Base-by-base conservation (phyloP, 2,329 filamentous ascomycete genomes). In the Aspergillus versicolor region DNA sequence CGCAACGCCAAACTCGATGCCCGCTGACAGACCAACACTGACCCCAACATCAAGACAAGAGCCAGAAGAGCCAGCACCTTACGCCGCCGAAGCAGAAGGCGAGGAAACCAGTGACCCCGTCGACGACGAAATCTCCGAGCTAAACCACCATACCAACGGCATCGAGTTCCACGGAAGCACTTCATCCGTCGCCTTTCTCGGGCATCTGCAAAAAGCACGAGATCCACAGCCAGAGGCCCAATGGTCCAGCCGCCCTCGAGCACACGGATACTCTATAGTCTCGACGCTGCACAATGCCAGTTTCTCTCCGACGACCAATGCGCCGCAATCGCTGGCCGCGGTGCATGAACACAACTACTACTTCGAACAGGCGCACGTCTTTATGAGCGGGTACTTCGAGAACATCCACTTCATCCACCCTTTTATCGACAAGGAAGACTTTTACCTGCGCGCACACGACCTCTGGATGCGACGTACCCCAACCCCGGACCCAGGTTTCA, bases 101-200 rank as follows among this genome's bases (percentile, higher is more conserved):
- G 64, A 67, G 3, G 64, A 65, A n/a, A 63, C 65, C 0, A 58
- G 63, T 1, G 71, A 71, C 8, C 65, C 64, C 21, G 57, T 57
- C 19, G 70, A 61, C 48, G 71, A 77, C 21, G 77, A 79, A 52
- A 70, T 80, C 41, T 74, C 71, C 4, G 77, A 77, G 27, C 67
- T 79, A 38, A 80, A 80, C 56, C 70, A 70, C 11, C 77, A 79
- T 44, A 81, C 78, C 0, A 74, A 73, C 27, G 75, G 73, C 52
- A 73, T 79, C 32, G 79, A 81, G 59, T 81, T 79, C 38, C 78
- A 81, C 57, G 79, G 79, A 4, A 78, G 74, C 57, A 77, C 78
- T 1, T 81, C 79, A 0, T 77, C 76, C 2, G 74, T 79, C 1
- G 77, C 79, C 4, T 70, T 79, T 2, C 69, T 81, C 9, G 77